phyloP scores from a whole-genome alignment of 2,329 filamentous ascomycete species.

The Aspergillus versicolor region DNA sequence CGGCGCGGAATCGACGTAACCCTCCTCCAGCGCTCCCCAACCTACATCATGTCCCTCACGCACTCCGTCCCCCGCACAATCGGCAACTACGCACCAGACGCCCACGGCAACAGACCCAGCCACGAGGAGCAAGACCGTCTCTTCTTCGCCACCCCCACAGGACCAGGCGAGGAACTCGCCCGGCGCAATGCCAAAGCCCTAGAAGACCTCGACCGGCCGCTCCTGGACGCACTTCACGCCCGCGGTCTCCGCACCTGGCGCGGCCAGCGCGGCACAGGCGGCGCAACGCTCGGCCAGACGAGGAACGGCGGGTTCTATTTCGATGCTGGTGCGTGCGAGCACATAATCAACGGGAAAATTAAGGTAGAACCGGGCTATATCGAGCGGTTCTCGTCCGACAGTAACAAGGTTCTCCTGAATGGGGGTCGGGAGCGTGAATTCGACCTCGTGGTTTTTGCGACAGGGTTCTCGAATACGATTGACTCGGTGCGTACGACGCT shows the following conservation, averaged over 20 bases:
- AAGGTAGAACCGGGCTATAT: slow-evolving; percentile 22
- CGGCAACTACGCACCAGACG: slow-evolving; percentile 21
- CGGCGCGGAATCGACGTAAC: slow-evolving; percentile 28
- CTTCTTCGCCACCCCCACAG: slow-evolving; percentile 1
- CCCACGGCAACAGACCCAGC: not conserved
- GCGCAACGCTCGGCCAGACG: slow-evolving; percentile 27
- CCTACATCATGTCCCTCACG: slow-evolving; percentile 28
- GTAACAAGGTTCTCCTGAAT: slow-evolving; percentile 32
- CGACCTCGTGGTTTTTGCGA: slow-evolving; percentile 32
- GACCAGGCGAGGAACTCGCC: slow-evolving; percentile 18
- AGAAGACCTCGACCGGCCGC: slow-evolving; percentile 20
- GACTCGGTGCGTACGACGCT: slow-evolving; percentile 25
- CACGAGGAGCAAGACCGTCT: slow-evolving; percentile 1
- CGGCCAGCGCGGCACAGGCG: slow-evolving; percentile 36
- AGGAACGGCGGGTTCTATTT: slow-evolving; percentile 34
- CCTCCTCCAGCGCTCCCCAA: slow-evolving; percentile 31
- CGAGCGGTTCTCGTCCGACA: slow-evolving; percentile 4
- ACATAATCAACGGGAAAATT: slow-evolving; percentile 30
- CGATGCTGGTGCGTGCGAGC: slow-evolving; percentile 30
- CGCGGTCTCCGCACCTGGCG: slow-evolving; percentile 33
- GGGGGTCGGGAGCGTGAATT: slow-evolving; percentile 33
- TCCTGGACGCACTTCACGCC: slow-evolving; percentile 25
- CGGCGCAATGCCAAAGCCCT: slow-evolving; percentile 21
- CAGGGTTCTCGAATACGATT: slow-evolving; percentile 27
- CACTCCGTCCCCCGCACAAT: slow-evolving; percentile 29